phyloP scores from a whole-genome alignment of 768 basidiomycete species.

The Collybia nuda region DNA sequence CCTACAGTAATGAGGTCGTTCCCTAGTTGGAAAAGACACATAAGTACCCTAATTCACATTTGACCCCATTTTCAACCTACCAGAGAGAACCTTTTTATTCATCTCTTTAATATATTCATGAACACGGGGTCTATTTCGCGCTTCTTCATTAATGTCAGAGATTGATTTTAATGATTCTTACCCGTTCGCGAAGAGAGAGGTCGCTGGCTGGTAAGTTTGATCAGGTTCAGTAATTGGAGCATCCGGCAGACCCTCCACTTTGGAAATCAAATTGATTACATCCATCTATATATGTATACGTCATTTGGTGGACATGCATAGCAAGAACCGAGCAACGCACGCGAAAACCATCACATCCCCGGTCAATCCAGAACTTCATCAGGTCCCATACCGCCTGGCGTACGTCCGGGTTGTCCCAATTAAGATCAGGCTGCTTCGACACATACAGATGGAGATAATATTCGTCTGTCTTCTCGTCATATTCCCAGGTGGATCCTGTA shows the following conservation, averaged over 20 bases:
- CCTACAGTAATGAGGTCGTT: slow-evolving; percentile 66
- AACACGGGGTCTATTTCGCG: slow-evolving; percentile 49
- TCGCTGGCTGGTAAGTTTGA: slow-evolving; percentile 53
- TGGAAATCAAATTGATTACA: slow-evolving; percentile 69
- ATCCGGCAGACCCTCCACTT: slow-evolving; percentile 62
- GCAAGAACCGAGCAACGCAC: slow-evolving; percentile 37
- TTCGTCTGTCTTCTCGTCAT: slow-evolving; percentile 60
- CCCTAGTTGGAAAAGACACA: slow-evolving; percentile 27
- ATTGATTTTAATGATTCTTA: slow-evolving; percentile 20
- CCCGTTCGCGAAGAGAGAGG: slow-evolving; percentile 61
- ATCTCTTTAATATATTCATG: slow-evolving; percentile 72
- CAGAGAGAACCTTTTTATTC: slow-evolving; percentile 56
- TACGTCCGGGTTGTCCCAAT: slow-evolving; percentile 71
- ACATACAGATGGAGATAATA: slow-evolving; percentile 74
- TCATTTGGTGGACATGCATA: neutral
- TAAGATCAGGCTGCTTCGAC: slow-evolving; percentile 70
- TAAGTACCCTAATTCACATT: slow-evolving; percentile 5
- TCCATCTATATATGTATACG: slow-evolving; percentile 48
- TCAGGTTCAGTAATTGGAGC: slow-evolving; percentile 55
- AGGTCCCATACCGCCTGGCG: slow-evolving; percentile 58
- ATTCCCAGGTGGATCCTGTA: slow-evolving; percentile 70
- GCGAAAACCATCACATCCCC: slow-evolving; percentile 75
- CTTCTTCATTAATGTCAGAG: neutral
- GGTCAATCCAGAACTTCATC: slow-evolving; percentile 74
- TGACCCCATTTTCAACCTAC: slow-evolving; percentile 32